Percentiles rank a stretch among this genome's conserved stretches.
phyloP scores from a whole-genome alignment of 1,139 yeast genomes.

The Spathaspora sp. region DNA sequence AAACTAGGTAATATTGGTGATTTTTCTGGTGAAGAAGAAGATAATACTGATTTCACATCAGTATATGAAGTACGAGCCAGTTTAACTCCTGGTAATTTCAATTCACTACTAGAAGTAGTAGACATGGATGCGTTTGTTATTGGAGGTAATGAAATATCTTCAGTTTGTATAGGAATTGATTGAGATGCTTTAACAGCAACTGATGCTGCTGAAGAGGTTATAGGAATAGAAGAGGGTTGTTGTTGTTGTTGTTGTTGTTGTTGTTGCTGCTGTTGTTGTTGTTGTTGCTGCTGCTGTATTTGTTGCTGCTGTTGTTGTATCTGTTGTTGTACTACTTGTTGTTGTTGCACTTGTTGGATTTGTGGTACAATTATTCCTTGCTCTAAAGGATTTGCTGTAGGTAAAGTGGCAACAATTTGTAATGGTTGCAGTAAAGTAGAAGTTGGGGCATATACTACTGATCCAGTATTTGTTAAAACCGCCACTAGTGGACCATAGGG shows the following conservation, averaged over 20 bases:
- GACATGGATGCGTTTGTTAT: slow-evolving; percentile 3
- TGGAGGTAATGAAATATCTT: slow-evolving; percentile 7
- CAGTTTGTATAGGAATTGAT: slow-evolving; percentile 10
- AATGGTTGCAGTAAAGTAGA: slow-evolving; percentile 7
- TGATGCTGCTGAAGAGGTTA: slow-evolving; percentile 15
- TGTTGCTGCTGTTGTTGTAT: slow-evolving; percentile 6
- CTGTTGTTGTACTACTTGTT: slow-evolving; percentile 1
- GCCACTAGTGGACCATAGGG: slow-evolving; percentile 40
- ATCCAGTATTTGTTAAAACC: slow-evolving; percentile 26
- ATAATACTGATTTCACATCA: slow-evolving; percentile 5
- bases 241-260: slow-evolving; percentile 7
- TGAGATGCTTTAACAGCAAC: slow-evolving; percentile 15
- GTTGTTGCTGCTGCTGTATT: slow-evolving; percentile 6
- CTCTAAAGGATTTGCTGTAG: not conserved
- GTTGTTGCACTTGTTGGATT: slow-evolving; percentile 5
- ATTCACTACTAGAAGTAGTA: slow-evolving; percentile 1
- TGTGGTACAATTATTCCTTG: slow-evolving; percentile 3
- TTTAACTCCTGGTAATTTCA: slow-evolving; percentile 6
- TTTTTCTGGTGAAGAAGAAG: slow-evolving; percentile 11
- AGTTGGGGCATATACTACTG: slow-evolving; percentile 17
- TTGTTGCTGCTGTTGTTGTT: slow-evolving; percentile 4
- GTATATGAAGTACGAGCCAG: slow-evolving; percentile 10
- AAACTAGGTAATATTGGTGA: slow-evolving; percentile 14
- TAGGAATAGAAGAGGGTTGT: slow-evolving; percentile 14
- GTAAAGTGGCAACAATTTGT: slow-evolving; percentile 7